Percentiles rank a stretch among this genome's conserved stretches.
Conservation (phyloP, 495 filamentous ascomycete genomes). For the Talaromyces adpressus region DNA sequence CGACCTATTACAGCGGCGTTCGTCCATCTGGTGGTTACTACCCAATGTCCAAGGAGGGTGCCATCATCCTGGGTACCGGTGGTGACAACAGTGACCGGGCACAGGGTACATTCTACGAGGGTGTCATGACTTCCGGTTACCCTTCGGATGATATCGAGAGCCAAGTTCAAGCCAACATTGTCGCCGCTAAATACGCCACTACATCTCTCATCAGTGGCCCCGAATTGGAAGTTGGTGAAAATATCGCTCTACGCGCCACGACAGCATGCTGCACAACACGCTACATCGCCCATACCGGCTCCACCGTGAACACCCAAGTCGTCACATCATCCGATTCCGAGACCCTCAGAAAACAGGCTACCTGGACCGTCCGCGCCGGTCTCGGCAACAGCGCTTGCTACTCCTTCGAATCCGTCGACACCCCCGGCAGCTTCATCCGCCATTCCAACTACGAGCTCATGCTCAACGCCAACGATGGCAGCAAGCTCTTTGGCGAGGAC, state of each 20-base stretch:
- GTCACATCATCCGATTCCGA: conserved; percentile 42
- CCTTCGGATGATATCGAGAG: conserved; percentile 48
- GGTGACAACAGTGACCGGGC: conserved; percentile 48
- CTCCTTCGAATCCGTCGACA: conserved; percentile 50
- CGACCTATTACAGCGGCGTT: conserved; percentile 48
- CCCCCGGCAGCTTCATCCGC: conserved; percentile 47
- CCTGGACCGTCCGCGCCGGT: conserved; percentile 46
- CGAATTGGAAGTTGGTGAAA: conserved; percentile 37
- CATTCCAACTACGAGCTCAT: conserved; percentile 41
- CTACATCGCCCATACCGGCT: conserved; percentile 42
- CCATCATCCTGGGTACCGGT: conserved; percentile 53
- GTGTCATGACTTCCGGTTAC: conserved; percentile 52
- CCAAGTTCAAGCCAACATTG: conserved; percentile 50
- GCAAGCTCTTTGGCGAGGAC: conserved; percentile 45
- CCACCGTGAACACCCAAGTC: conserved; percentile 42
- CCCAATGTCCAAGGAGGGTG: conserved; percentile 53
- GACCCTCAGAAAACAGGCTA: conserved; percentile 39
- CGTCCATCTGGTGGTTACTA: conserved; percentile 47
- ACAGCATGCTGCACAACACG: conserved; percentile 43
- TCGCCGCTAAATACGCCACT: conserved; percentile 45
- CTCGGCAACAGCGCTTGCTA: conserved; percentile 44
- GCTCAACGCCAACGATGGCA: conserved; percentile 40
- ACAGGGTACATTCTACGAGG: conserved; percentile 57
- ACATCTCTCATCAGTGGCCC: conserved; percentile 40
- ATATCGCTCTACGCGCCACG: conserved; percentile 42